phyloP scores from a whole-genome alignment of 208 protist genomes.

The Leishmania braziliensis region DNA sequence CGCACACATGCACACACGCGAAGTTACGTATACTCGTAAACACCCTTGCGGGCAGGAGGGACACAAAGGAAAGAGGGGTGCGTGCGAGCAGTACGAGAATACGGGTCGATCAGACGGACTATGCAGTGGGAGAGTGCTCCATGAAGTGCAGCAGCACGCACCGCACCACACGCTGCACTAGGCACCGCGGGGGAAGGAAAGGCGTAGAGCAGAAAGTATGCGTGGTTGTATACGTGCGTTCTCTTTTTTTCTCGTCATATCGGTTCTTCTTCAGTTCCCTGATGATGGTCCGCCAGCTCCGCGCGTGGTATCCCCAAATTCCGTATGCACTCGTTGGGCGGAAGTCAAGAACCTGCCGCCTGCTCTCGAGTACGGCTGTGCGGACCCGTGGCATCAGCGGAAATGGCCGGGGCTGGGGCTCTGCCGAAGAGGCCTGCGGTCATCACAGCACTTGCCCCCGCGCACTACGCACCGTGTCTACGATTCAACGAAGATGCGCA shows the following conservation, averaged over 20 bases:
- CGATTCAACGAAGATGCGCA: background rate
- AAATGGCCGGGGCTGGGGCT: background rate
- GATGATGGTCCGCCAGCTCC: background rate
- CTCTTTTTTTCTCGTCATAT: background rate
- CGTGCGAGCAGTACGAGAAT: background rate
- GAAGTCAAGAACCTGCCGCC: background rate
- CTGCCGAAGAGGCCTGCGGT: background rate
- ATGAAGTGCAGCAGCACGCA: background rate
- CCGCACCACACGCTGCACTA: background rate
- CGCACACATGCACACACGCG: background rate
- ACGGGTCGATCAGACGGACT: background rate
- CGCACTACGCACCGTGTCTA: background rate
- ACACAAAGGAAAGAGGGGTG: background rate
- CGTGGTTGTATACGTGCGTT: background rate
- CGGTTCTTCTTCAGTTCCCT: background rate
- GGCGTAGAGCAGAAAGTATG: background rate
- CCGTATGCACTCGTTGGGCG: background rate
- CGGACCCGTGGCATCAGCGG: background rate
- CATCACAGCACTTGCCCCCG: background rate
- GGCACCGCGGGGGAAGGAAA: background rate
- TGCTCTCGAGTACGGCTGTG: background rate
- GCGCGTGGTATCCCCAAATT: background rate
- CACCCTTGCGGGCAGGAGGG: background rate
- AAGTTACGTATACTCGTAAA: background rate
- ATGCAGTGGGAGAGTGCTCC: background rate